A percentile compares a stretch with the other conserved stretches of the same genome.
These are phyloP conservation scores for Cucumis cinereus DNA, from an alignment of 306 rosid species.

Conservation along the genomic window DNA sequence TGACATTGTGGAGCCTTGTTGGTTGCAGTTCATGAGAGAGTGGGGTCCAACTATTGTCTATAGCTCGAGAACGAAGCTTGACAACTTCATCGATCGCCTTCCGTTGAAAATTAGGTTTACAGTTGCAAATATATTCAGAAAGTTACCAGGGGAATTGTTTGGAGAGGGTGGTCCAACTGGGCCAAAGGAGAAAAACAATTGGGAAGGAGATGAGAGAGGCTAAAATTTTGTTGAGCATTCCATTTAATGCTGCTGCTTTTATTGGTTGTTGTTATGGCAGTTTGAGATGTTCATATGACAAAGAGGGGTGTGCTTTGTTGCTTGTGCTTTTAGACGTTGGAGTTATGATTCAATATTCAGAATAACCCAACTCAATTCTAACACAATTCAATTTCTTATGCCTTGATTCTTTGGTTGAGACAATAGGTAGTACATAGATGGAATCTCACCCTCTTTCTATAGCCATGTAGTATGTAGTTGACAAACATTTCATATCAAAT, in stretches of 20 bases:
- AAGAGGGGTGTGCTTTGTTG: background rate
- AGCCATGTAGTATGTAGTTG: background rate
- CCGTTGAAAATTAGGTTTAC: slow-evolving; percentile 20
- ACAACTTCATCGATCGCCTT: slow-evolving; percentile 22
- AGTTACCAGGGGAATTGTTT: slow-evolving; percentile 36
- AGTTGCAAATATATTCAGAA: slow-evolving; percentile 15
- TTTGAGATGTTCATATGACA: background rate
- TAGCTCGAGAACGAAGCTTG: slow-evolving; percentile 30
- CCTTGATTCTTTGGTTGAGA: background rate
- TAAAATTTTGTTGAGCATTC: background rate
- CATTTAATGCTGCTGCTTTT: background rate
- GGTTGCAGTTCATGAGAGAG: slow-evolving; percentile 46
- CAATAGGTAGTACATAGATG: background rate
- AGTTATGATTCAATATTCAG: background rate
- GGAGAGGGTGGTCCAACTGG: slow-evolving; percentile 61
- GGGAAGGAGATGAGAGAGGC: slow-evolving; percentile 49
- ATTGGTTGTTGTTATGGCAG: background rate
- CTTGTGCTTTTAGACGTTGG: background rate
- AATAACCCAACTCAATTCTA: background rate
- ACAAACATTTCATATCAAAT: no score
- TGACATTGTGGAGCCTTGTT: slow-evolving; percentile 27
- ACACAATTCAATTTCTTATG: background rate
- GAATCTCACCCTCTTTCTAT: background rate
- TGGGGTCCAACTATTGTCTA: slow-evolving; percentile 52
- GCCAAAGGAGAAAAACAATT: slow-evolving; percentile 51